These are phyloP conservation scores for Phytophthora tubulina DNA, from an alignment of 352 stramenopile genomes.

Conservation along the genomic window DNA sequence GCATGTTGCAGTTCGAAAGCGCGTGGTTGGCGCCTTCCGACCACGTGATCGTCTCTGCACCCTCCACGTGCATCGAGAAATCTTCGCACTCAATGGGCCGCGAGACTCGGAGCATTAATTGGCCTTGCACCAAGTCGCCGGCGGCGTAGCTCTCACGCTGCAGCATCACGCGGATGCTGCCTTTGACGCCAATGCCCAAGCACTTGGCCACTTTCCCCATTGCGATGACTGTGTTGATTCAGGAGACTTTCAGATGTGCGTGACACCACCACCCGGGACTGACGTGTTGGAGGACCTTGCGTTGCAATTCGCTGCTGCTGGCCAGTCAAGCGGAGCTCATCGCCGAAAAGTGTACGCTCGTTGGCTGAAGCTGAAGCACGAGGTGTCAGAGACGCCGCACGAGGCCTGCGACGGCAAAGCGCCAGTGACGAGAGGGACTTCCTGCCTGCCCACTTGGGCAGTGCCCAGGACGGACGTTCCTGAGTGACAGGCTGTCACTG, in stretches of 20 bases:
- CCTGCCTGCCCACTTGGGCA: too few species aligned
- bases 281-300: background rate
- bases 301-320: background rate
- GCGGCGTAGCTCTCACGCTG: conserved; percentile 34
- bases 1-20: conserved; percentile 26
- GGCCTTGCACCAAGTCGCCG: conserved; percentile 39
- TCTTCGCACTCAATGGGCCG: conserved; percentile 29
- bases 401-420: conserved; percentile 7
- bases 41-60: conserved; percentile 31
- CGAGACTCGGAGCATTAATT: conserved; percentile 31
- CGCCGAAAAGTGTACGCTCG: conserved; percentile 11
- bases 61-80: conserved; percentile 36
- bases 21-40: conserved; percentile 38
- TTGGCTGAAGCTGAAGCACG: conserved; percentile 28
- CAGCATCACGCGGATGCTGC: conserved; percentile 27
- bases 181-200: conserved; percentile 34
- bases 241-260: conserved; percentile 31
- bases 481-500: too few species aligned
- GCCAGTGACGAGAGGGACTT: conserved; percentile 5
- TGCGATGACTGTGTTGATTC: background rate
- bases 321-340: conserved; percentile 23
- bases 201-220: conserved; percentile 42
- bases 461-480: too few species aligned
- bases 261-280: too few species aligned
- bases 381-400: conserved; percentile 29